phyloP scores from a whole-genome alignment of 805 yeast genomes.

The Novakomyces olei region DNA sequence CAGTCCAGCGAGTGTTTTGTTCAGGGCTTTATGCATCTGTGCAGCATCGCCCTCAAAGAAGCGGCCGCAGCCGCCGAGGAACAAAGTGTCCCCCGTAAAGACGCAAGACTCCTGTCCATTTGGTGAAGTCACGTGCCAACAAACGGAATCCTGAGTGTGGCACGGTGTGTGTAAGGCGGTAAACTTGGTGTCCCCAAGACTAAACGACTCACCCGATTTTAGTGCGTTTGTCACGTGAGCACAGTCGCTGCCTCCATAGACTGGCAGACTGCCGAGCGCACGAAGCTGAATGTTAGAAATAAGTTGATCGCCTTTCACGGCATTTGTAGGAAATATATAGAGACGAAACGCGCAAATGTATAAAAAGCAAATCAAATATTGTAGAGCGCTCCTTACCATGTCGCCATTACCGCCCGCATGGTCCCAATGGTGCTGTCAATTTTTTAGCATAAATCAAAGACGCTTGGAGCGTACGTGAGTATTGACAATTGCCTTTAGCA shows the following conservation, averaged over 20 bases:
- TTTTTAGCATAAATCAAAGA: slow-evolving; percentile 14
- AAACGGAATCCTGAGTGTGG: slow-evolving; percentile 90
- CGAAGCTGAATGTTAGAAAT: too few species aligned
- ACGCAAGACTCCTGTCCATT: slow-evolving; percentile 52
- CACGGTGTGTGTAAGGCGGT: slow-evolving; percentile 90
- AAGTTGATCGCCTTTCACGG: too few species aligned
- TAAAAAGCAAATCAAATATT: too few species aligned
- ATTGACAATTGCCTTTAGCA: not conserved
- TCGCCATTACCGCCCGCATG: slow-evolving; percentile 36
- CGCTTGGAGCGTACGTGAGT: not conserved
- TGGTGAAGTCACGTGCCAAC: slow-evolving; percentile 46
- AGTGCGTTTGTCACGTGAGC: slow-evolving; percentile 56
- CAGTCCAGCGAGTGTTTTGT: slow-evolving; percentile 31
- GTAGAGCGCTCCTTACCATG: slow-evolving; percentile 17
- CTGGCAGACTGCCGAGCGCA: slow-evolving; percentile 32
- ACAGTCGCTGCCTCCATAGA: slow-evolving; percentile 69
- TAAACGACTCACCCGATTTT: slow-evolving; percentile 33
- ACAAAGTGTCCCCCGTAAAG: slow-evolving; percentile 89
- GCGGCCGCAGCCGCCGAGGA: slow-evolving; percentile 87
- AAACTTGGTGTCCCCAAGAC: slow-evolving; percentile 45
- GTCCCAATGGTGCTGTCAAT: slow-evolving; percentile 92
- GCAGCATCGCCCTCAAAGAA: slow-evolving; percentile 58
- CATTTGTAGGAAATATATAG: too few species aligned
- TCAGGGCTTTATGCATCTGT: slow-evolving; percentile 59
- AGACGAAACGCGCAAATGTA: too few species aligned